A percentile compares a stretch with the other conserved stretches of the same genome.
These are phyloP conservation scores for Lathyrus oleraceus DNA, from an alignment of 306 rosid genomes.

Conservation along the genomic window DNA sequence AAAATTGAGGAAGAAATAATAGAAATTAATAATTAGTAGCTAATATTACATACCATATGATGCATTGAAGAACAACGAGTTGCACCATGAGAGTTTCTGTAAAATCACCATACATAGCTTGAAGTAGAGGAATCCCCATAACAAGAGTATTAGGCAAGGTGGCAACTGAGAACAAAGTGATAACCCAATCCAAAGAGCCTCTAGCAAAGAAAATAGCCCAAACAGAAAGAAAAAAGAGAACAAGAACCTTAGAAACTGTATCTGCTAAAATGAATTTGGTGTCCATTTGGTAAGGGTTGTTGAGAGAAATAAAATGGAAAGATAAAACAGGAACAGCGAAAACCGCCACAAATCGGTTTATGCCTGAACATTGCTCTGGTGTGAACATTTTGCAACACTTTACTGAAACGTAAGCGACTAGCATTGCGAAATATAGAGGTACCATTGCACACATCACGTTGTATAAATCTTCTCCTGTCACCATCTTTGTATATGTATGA, in stretches of 20 bases:
- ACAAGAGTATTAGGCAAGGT: conserved; percentile 84
- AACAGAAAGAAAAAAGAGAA: conserved; percentile 46
- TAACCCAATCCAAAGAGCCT: conserved; percentile 78
- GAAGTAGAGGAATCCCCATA: conserved; percentile 86
- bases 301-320: conserved; percentile 78
- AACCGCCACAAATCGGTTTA: conserved; percentile 89
- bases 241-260: conserved; percentile 60
- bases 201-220: conserved; percentile 52
- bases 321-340: conserved; percentile 87
- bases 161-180: conserved; percentile 80
- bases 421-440: conserved; percentile 88
- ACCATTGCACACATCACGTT: conserved; percentile 88
- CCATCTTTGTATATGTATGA: conserved; percentile 44
- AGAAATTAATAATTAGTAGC: not conserved
- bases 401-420: conserved; percentile 81
- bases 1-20: not conserved
- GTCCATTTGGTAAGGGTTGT: conserved; percentile 82
- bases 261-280: conserved; percentile 70
- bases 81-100: conserved; percentile 82
- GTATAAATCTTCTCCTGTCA: conserved; percentile 70
- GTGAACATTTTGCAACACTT: conserved; percentile 90
- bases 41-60: conserved; percentile 53
- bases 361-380: conserved; percentile 79
- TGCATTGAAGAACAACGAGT: conserved; percentile 84
- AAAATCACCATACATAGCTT: conserved; percentile 83